Evolutionary conservation across 176 grass and related monocot genomes (phyloP), one percentile per base, ranked within the genome.

Genomic region (Hyparrhenia diplandra): DNA sequence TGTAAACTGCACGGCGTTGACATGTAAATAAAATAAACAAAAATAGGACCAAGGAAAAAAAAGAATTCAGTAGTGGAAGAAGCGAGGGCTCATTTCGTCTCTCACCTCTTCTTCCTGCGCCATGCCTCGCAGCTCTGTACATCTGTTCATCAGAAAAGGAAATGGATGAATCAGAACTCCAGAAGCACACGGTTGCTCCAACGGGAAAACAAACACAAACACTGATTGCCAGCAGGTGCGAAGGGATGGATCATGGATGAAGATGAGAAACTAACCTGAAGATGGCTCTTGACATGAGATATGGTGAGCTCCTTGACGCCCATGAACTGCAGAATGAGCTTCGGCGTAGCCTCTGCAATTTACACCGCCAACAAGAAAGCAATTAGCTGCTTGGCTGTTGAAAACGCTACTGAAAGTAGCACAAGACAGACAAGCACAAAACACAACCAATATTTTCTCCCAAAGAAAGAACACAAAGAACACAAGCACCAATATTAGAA

Each of bases 281-380:
- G 93, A 71, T 99, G 96, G 80, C 96, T 99, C 83, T 99, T 99
- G 70, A 99, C 92, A 80, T 99, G 96, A 80, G 93, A 93, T 88
- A 99, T 95, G 45, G 88, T 99, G 7, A 99, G 78, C 24, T 83
- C 96, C 65, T 79, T 90, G 20, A 86, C 92, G 70, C 74, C 87
- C 96, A 99, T 99, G 73, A 93, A 31, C 65, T 82, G 80, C 27
- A 99, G 88, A 58, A 99, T 91, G 63, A 84, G 90, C 87, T 99
- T 99, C 4, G 96, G 96, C 8, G 96, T 99, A 31, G 96, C 93
- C 65, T 91, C 96, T 99, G 65, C 35, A 80, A 58, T 81, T 25
- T 27, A 52, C 21, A 80, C 32, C 4, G 28, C 7, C 49, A 59
- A 42, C n/a, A n/a, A n/a, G 10, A 32, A 8, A 18, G 13, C 8